Conservation (phyloP, 495 filamentous ascomycete species). For the Neurospora cerealis region DNA sequence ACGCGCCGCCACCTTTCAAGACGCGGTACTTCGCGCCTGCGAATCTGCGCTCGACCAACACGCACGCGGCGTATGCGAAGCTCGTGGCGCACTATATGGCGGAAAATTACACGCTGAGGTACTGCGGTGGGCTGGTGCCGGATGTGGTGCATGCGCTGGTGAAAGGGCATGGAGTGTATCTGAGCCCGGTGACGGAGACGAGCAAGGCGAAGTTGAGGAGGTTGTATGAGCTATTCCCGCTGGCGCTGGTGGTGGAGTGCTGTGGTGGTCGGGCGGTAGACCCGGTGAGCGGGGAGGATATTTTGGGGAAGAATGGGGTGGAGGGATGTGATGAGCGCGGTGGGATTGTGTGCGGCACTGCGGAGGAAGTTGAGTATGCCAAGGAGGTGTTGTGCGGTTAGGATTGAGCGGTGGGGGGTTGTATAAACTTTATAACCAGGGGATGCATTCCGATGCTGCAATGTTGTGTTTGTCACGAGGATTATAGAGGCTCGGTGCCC, state of each 20-base stretch:
- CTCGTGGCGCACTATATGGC: constrained; percentile 32
- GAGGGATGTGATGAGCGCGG: constrained; percentile 33
- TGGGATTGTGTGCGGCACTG: constrained; percentile 39
- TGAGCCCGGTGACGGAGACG: constrained; percentile 34
- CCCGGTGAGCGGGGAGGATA: constrained; percentile 24
- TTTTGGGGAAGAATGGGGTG: constrained; percentile 25
- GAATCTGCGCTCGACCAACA: constrained; percentile 39
- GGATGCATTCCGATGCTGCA: background rate
- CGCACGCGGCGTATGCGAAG: constrained; percentile 29
- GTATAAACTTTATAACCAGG: background rate
- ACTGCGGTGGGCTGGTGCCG: constrained; percentile 43
- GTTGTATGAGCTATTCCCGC: constrained; percentile 39
- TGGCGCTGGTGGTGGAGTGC: constrained; percentile 43
- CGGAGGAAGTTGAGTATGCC: constrained; percentile 30
- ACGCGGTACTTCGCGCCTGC: constrained; percentile 43
- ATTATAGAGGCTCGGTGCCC: background rate
- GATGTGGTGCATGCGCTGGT: constrained; percentile 42
- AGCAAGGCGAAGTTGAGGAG: constrained; percentile 41
- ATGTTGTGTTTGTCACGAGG: background rate
- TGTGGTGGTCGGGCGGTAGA: constrained; percentile 39
- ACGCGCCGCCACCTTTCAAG: constrained; percentile 20
- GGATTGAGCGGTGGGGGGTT: too few relatives aligned
- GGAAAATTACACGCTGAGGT: constrained; percentile 39
- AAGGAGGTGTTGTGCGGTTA: background rate
- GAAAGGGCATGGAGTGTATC: constrained; percentile 42